Percentiles rank a stretch among this genome's conserved stretches.
These are phyloP conservation scores for Pseudodiploospora longispora DNA, from an alignment of 2,329 filamentous ascomycete species.

Conservation along the genomic window DNA sequence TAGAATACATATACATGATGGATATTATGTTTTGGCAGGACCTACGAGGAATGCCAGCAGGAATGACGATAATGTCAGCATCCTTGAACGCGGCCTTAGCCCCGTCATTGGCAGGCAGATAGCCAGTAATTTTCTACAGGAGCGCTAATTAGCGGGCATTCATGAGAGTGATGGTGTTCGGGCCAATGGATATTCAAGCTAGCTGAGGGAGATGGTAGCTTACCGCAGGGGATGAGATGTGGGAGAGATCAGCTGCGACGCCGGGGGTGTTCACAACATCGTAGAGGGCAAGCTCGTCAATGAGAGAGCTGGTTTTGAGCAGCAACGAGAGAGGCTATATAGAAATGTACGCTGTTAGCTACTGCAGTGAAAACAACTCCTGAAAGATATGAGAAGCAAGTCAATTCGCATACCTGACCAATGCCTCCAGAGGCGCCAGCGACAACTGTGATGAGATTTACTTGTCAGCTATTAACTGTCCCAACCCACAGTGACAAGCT, in stretches of 20 bases:
- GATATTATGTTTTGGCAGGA: not conserved
- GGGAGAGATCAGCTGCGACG: slow-evolving; percentile 90
- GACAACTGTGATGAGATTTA: slow-evolving; percentile 48
- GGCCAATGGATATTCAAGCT: slow-evolving; percentile 2
- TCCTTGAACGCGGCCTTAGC: slow-evolving; percentile 83
- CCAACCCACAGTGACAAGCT: not conserved
- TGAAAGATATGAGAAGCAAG: not conserved
- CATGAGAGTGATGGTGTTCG: not conserved
- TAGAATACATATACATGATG: not conserved
- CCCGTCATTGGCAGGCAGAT: slow-evolving; percentile 78
- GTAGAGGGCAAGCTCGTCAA: slow-evolving; percentile 92
- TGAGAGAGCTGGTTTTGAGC: slow-evolving; percentile 78
- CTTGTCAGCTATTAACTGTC: not conserved
- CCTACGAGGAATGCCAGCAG: slow-evolving; percentile 93
- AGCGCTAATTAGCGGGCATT: slow-evolving; percentile 1
- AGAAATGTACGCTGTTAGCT: slow-evolving; percentile 1
- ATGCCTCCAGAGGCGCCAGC: slow-evolving; percentile 97
- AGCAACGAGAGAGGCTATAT: slow-evolving; percentile 86
- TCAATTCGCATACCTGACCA: slow-evolving; percentile 65
- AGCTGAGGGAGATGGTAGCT: slow-evolving; percentile 15
- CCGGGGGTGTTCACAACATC: slow-evolving; percentile 99
- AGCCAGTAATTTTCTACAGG: slow-evolving; percentile 74
- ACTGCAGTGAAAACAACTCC: not conserved
- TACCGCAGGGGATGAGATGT: slow-evolving; percentile 87
- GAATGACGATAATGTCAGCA: slow-evolving; percentile 94